A percentile compares a stretch with the other conserved stretches of the same genome.
Evolutionary conservation across 2,329 filamentous ascomycete species (phyloP).

Genomic region (Diaporthe aspalathi): DNA sequence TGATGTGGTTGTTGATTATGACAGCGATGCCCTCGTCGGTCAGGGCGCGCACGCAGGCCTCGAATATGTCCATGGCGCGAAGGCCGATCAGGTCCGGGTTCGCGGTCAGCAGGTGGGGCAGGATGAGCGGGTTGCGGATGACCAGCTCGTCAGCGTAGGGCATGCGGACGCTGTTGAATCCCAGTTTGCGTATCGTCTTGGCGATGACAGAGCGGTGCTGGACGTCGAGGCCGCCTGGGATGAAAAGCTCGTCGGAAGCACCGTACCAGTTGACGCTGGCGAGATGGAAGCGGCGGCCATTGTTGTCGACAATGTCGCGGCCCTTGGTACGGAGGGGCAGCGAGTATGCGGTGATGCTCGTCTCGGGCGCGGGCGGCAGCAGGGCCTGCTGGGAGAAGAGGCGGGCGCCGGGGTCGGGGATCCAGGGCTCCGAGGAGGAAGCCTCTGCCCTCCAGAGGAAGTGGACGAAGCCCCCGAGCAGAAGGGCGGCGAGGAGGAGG

Average conservation of each 20-base stretch:
- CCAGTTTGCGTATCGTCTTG: constrained; percentile 67
- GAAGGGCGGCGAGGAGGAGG: constrained; percentile 50
- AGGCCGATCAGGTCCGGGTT: constrained; percentile 70
- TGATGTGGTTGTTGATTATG: constrained; percentile 79
- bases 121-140: constrained; percentile 66
- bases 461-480: constrained; percentile 54
- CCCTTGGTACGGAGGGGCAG: constrained; percentile 71
- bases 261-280: constrained; percentile 78
- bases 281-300: constrained; percentile 69
- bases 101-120: constrained; percentile 62
- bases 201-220: constrained; percentile 72
- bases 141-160: constrained; percentile 79
- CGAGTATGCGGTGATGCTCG: constrained; percentile 59
- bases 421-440: constrained; percentile 58
- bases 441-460: constrained; percentile 60
- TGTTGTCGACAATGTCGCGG: constrained; percentile 69
- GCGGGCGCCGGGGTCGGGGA: constrained; percentile 58
- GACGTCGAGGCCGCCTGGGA: constrained; percentile 72
- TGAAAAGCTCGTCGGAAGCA: constrained; percentile 73
- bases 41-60: constrained; percentile 67
- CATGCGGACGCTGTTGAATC: constrained; percentile 77
- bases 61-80: constrained; percentile 70
- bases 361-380: constrained; percentile 55
- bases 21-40: constrained; percentile 73
- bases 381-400: constrained; percentile 63